phyloP scores from a whole-genome alignment of 371 early-diverging fungal genomes.

The Lichtheimia corymbifera region DNA sequence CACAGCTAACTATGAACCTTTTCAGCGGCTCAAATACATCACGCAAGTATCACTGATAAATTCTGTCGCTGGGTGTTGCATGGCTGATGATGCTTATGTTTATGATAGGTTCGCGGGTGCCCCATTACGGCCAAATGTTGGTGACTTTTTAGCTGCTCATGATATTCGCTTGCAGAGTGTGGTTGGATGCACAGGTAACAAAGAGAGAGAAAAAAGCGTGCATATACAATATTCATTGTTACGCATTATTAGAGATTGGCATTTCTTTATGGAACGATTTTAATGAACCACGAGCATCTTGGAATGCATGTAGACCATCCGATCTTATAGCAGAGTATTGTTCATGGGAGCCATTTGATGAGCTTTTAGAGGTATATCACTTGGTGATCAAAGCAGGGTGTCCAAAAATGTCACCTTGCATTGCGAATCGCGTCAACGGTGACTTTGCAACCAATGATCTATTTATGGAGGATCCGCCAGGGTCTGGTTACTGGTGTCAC shows the following conservation, averaged over 20 bases:
- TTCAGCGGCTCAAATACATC: too few species aligned
- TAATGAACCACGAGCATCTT: background rate
- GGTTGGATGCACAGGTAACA: constrained; percentile 13
- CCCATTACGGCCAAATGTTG: background rate
- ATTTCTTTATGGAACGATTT: background rate
- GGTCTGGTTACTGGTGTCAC: constrained; percentile 18
- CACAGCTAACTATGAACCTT: too few species aligned
- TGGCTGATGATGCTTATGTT: too few species aligned
- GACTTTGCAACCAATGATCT: constrained; percentile 32
- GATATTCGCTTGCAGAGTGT: constrained; percentile 1
- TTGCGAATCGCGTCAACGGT: constrained; percentile 27
- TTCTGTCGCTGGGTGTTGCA: too few species aligned
- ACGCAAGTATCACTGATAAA: too few species aligned
- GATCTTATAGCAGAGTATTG: background rate
- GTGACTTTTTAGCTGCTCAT: constrained; percentile 5
- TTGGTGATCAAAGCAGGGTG: constrained; percentile 5
- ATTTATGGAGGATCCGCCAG: constrained; percentile 11
- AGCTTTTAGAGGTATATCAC: background rate
- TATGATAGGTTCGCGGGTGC: constrained; percentile 10
- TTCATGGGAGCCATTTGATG: constrained; percentile 9
- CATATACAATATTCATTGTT: background rate
- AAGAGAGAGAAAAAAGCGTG: background rate
- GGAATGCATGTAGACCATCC: constrained; percentile 1
- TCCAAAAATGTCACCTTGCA: constrained; percentile 15
- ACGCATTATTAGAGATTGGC: background rate